Evolutionary conservation across 768 basidiomycete genomes (phyloP).

Genomic region (Boletus eberwhitei): DNA sequence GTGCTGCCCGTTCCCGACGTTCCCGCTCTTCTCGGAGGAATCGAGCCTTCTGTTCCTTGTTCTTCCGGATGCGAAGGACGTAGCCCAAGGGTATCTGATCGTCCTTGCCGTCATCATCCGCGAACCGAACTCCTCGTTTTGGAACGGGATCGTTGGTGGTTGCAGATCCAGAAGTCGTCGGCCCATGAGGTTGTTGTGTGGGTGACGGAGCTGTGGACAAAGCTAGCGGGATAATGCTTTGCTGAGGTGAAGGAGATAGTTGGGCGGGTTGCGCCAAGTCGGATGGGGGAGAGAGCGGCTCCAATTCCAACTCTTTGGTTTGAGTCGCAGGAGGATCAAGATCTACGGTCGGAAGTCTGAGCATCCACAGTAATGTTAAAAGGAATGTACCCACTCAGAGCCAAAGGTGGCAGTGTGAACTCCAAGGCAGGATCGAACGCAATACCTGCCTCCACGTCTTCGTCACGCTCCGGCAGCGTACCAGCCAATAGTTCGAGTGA

Average conservation of each 20-base stretch:
- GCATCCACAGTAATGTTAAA: neutral
- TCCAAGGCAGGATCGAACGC: constrained; percentile 18
- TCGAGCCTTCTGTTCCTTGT: constrained; percentile 66
- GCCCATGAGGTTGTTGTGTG: neutral
- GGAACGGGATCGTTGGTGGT: constrained; percentile 11
- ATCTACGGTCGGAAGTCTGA: constrained; percentile 20
- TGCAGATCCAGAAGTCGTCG: constrained; percentile 10
- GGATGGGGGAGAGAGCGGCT: constrained; percentile 1
- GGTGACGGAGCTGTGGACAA: neutral
- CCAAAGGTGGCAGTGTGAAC: constrained; percentile 15
- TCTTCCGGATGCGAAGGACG: constrained; percentile 68
- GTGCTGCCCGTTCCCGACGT: constrained; percentile 42
- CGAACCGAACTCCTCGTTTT: constrained; percentile 60
- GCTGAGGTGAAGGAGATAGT: constrained; percentile 1
- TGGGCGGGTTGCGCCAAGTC: neutral
- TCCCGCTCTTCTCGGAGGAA: constrained; percentile 62
- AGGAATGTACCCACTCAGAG: constrained; percentile 16
- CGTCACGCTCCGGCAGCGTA: constrained; percentile 28
- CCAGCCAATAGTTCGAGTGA: constrained; percentile 63
- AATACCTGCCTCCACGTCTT: constrained; percentile 6
- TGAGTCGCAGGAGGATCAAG: constrained; percentile 18
- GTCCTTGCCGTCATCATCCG: constrained; percentile 58
- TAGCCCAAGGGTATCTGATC: constrained; percentile 68
- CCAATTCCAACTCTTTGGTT: neutral
- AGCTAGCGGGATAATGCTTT: neutral